phyloP scores from a whole-genome alignment of 805 yeast genomes.

The Nakazawaea laoshanensis region DNA sequence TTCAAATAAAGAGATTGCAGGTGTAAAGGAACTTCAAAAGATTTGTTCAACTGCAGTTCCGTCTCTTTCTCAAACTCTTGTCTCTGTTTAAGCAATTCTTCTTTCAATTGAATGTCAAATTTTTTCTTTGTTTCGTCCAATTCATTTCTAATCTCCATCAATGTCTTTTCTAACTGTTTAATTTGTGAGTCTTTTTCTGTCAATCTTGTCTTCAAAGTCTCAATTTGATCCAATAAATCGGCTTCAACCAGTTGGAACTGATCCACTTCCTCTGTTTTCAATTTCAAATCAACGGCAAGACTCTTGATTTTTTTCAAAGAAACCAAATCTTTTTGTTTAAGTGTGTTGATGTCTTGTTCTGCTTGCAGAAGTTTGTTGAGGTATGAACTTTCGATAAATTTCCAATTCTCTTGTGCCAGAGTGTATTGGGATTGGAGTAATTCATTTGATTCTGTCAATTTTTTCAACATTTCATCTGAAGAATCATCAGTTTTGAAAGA shows the following conservation, averaged over 20 bases:
- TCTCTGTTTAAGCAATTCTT: slow-evolving; percentile 20
- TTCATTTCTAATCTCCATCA: slow-evolving; percentile 22
- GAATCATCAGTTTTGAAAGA: slow-evolving; percentile 11
- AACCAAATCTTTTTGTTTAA: slow-evolving; percentile 21
- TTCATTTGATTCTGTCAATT: slow-evolving; percentile 39
- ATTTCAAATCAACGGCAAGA: slow-evolving; percentile 27
- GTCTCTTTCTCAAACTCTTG: slow-evolving; percentile 9
- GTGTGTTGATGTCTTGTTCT: slow-evolving; percentile 35
- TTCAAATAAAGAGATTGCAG: slow-evolving; percentile 18
- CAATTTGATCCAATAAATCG: slow-evolving; percentile 13
- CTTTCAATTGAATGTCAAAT: slow-evolving; percentile 17
- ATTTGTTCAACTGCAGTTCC: slow-evolving; percentile 10
- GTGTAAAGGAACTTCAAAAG: slow-evolving; percentile 6
- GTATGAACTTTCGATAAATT: slow-evolving; percentile 63
- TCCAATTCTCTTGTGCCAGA: slow-evolving; percentile 77
- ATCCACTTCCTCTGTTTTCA: slow-evolving; percentile 18
- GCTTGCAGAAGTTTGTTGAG: slow-evolving; percentile 34
- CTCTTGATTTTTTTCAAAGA: slow-evolving; percentile 20
- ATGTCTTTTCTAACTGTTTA: slow-evolving; percentile 17
- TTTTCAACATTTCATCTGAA: slow-evolving; percentile 28
- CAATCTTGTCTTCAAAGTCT: slow-evolving; percentile 18
- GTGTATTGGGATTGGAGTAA: slow-evolving; percentile 63
- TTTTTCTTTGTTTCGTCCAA: slow-evolving; percentile 17
- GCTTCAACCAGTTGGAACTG: slow-evolving; percentile 18
- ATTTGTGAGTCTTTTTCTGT: slow-evolving; percentile 14